Evolutionary conservation across 345 rosid genomes (phyloP).

Genomic region (Iberis pinnata): DNA sequence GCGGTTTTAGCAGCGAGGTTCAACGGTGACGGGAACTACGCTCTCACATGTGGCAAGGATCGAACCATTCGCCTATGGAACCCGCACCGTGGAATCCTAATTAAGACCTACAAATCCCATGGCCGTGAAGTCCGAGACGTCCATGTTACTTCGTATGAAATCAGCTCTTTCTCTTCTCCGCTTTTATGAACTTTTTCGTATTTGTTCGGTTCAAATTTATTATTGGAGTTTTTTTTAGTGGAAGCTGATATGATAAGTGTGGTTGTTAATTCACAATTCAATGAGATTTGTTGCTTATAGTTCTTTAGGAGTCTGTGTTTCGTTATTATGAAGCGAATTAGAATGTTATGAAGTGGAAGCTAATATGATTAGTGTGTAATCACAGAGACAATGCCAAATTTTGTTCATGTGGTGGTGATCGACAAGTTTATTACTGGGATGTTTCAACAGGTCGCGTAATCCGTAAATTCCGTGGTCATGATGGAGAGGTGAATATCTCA

Average conservation of each 20-base stretch:
- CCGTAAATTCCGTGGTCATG: conserved; percentile 91
- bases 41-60: conserved; percentile 90
- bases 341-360: not conserved
- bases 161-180: not conserved
- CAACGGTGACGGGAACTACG: conserved; percentile 87
- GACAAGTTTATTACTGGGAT: conserved; percentile 95
- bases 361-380: conserved; percentile 1
- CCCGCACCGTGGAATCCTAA: conserved; percentile 90
- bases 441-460: conserved; percentile 83
- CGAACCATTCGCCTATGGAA: conserved; percentile 98
- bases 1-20: conserved; percentile 81
- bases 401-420: conserved; percentile 90
- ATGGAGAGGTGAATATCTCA: conserved; percentile 52
- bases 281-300: conserved; percentile 2
- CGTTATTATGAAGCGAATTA: not conserved
- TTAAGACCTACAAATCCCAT: conserved; percentile 93
- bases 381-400: conserved; percentile 76
- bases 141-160: conserved; percentile 73
- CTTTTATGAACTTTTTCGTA: no score
- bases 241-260: not conserved
- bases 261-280: not conserved
- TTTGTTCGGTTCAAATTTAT: not conserved
- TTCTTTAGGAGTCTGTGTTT: not conserved
- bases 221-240: not conserved
- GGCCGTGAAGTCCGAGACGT: conserved; percentile 97